Evolutionary conservation across 345 rosid species (phyloP).

Genomic region (Eucalyptus polyanthemos): DNA sequence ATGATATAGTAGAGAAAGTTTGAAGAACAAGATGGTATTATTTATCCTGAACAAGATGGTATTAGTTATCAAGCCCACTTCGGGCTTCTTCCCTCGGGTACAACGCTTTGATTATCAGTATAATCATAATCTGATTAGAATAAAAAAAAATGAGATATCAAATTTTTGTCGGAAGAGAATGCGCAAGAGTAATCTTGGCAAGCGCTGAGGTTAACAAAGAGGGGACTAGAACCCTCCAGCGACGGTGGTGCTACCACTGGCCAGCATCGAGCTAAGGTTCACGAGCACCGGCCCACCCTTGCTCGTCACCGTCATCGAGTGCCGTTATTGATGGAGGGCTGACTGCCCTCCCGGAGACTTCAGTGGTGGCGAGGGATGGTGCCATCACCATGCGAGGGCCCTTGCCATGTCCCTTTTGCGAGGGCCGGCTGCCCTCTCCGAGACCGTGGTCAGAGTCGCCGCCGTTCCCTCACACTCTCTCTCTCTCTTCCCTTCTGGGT

Average conservation of each 20-base stretch:
- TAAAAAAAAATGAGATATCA: not conserved
- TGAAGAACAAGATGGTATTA: fast-evolving
- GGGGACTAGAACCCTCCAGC: not conserved
- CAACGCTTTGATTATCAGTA: not conserved
- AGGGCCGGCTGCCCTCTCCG: not conserved
- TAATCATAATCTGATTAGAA: fast-evolving
- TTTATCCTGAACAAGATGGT: not conserved
- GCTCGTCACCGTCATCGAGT: fast-evolving
- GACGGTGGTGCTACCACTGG: not conserved
- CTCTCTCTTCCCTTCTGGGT: fast-evolving
- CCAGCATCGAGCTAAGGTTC: not conserved
- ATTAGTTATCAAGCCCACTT: not conserved
- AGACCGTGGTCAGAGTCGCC: not conserved
- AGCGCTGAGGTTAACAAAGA: not conserved
- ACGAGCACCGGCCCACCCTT: fast-evolving
- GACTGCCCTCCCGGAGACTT: not conserved
- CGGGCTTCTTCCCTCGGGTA: not conserved
- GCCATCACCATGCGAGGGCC: not conserved
- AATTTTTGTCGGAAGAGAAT: not conserved
- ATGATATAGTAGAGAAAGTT: not conserved
- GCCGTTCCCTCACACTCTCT: not conserved
- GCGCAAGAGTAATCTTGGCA: not conserved
- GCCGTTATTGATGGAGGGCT: not conserved
- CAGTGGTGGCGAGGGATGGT: fast-evolving
- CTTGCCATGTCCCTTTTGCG: not conserved